Evolutionary conservation across 441 rosid species (phyloP).

Genomic region (Eutrema salsugineum): DNA sequence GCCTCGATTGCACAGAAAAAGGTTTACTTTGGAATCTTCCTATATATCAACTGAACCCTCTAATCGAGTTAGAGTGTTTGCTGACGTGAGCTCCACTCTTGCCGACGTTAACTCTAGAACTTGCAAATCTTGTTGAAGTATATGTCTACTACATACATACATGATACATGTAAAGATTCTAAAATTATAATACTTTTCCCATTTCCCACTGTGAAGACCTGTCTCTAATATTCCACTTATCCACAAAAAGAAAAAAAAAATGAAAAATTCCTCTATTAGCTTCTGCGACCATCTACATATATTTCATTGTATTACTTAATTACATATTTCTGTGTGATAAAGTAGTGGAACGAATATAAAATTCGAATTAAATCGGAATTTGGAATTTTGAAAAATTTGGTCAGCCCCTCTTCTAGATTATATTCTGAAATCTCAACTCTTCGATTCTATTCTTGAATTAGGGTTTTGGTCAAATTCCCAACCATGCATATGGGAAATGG

Average conservation of each 20-base stretch:
- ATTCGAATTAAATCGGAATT: background rate
- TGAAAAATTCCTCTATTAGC: slow-evolving; percentile 4
- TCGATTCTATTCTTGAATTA: slow-evolving; percentile 8
- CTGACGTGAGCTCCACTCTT: background rate
- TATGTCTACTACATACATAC: background rate
- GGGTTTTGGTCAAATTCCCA: slow-evolving; percentile 22
- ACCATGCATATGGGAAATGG: slow-evolving; percentile 17
- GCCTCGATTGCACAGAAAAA: background rate
- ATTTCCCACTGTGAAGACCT: no score
- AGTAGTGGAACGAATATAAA: slow-evolving; percentile 17
- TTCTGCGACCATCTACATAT: slow-evolving; percentile 6
- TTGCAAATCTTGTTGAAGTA: background rate
- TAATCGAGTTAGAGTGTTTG: background rate
- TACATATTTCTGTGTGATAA: background rate
- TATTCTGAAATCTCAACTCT: slow-evolving; percentile 15
- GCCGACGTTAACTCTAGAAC: slow-evolving; percentile 1
- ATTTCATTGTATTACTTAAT: background rate
- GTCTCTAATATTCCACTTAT: background rate
- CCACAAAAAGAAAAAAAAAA: background rate
- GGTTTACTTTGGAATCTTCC: slow-evolving; percentile 12
- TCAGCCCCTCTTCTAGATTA: slow-evolving; percentile 18
- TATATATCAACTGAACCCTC: background rate
- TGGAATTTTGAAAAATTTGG: background rate
- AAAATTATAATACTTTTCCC: no score
- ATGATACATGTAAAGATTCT: no score